phyloP scores from a whole-genome alignment of 116 monocot species.

The Posidonia oceanica region DNA sequence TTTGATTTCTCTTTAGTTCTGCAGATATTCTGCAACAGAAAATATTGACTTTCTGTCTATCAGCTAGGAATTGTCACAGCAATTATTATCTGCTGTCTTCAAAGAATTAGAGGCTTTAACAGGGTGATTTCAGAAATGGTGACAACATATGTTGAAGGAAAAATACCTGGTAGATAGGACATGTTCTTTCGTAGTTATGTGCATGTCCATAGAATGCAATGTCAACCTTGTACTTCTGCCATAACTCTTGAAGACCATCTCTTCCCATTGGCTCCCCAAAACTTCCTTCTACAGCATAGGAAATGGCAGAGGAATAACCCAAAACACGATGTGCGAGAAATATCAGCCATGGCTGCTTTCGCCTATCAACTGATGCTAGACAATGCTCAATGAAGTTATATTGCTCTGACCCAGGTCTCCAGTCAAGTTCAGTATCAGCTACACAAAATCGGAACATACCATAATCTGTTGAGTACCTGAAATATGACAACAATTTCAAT shows the following conservation, averaged over 20 bases:
- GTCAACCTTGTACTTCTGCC: slow-evolving; percentile 89
- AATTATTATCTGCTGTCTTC: too few species aligned
- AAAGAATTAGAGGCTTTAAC: too few species aligned
- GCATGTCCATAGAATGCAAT: slow-evolving; percentile 79
- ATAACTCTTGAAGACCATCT: slow-evolving; percentile 79
- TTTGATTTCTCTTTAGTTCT: slow-evolving; percentile 23
- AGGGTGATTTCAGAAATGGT: too few species aligned
- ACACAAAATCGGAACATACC: slow-evolving; percentile 91
- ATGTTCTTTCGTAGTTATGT: slow-evolving; percentile 90
- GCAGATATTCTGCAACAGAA: slow-evolving; percentile 18
- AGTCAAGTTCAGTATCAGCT: slow-evolving; percentile 78
- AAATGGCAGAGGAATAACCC: slow-evolving; percentile 66
- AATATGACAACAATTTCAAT: background rate
- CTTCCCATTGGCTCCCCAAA: slow-evolving; percentile 88
- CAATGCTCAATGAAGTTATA: slow-evolving; percentile 75
- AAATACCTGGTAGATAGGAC: slow-evolving; percentile 75
- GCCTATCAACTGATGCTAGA: slow-evolving; percentile 57
- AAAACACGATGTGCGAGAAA: slow-evolving; percentile 84
- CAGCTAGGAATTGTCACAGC: too few species aligned
- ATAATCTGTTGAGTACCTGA: slow-evolving; percentile 76
- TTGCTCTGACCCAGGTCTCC: slow-evolving; percentile 74
- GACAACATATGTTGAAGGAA: background rate
- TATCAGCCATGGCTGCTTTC: slow-evolving; percentile 89
- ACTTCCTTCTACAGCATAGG: slow-evolving; percentile 51
- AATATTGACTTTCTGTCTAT: too few species aligned